phyloP scores from a whole-genome alignment of 176 grass and related monocot species.

The Cocos nucifera region DNA sequence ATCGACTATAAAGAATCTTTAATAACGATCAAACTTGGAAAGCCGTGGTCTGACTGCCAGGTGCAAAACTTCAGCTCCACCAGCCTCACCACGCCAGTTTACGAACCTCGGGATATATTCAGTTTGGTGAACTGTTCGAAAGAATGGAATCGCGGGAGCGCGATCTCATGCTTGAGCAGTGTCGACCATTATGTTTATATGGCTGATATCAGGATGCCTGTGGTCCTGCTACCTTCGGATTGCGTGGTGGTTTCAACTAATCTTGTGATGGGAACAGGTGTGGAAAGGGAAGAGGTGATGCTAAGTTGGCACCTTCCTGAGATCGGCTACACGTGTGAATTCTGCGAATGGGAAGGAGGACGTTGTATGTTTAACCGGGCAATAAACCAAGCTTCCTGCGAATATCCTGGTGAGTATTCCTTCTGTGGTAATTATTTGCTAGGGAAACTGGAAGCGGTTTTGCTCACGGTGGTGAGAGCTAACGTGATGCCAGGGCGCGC shows the following conservation, averaged over 20 bases:
- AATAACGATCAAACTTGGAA: slow-evolving; percentile 5
- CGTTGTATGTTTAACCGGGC: slow-evolving; percentile 24
- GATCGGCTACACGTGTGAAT: slow-evolving; percentile 11
- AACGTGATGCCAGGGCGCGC: no score
- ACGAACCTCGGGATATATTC: background rate
- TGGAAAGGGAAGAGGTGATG: background rate
- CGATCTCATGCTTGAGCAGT: slow-evolving; percentile 19
- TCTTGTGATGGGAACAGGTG: background rate
- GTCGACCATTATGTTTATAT: slow-evolving; percentile 22
- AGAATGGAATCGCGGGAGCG: slow-evolving; percentile 5
- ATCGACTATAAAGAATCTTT: slow-evolving; percentile 16
- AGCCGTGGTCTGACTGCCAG: slow-evolving; percentile 1
- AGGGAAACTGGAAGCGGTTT: no score
- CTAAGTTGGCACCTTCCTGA: slow-evolving; percentile 18
- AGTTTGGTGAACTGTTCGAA: slow-evolving; percentile 26
- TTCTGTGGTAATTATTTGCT: background rate
- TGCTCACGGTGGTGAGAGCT: no score
- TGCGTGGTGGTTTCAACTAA: slow-evolving; percentile 18
- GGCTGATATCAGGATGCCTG: background rate
- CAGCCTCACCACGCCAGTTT: slow-evolving; percentile 22
- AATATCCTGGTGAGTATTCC: slow-evolving; percentile 1
- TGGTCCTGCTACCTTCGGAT: slow-evolving; percentile 23
- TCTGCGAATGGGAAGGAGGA: slow-evolving; percentile 12
- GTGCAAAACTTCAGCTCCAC: slow-evolving; percentile 21
- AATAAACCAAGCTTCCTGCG: slow-evolving; percentile 28